Evolutionary conservation across 768 basidiomycete species (phyloP), one percentile per base, ranked within the genome.

Genomic region (Rhodosporidiobolus odoratus): DNA sequence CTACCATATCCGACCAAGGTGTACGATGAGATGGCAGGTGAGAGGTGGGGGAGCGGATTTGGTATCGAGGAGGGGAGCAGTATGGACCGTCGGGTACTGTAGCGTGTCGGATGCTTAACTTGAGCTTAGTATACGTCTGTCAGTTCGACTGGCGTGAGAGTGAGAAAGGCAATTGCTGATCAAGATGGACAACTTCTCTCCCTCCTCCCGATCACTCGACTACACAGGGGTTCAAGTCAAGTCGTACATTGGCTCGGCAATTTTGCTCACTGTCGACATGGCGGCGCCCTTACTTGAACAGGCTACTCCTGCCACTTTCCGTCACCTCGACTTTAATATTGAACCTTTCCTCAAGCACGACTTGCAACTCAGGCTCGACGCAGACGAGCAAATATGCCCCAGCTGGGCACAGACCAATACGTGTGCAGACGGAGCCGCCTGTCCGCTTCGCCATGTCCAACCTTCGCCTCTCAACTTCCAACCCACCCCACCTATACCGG

Each of bases 321-420:
- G 41, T 13, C 69, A 70, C 45, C 41, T 61, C 50, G 69, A 70
- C 43, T 37, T 70, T 19, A 23, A n/a, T 30, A 58, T 71, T 40
- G 74, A 75, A 40, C 74, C 70, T n/a, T 75, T 75, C 74, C 58
- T 75, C 67, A 75, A 75, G 53, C 17, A 65, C 54, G 40, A 65
- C 5, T 70, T 75, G 43, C 17, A 15, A 3, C 53, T 75, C 67
- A 60, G 64, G 32, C 74, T 75, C 67, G 69, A 75, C 74, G 35
- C 66, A 43, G 96, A 98, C 80, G 88, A 90, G 72, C 92, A 98
- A 80, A 96, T 98, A 76, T 99, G 96, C 80, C 85, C 89, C 67
- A 84, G 91, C 52, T 86, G 88, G 12, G 83, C 97, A 43, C 88
- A 89, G 3, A 83, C 90, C 27, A 91, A 91, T 19, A 92, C 92